phyloP scores from a whole-genome alignment of 345 rosid genomes.

The Euphorbia peplus region DNA sequence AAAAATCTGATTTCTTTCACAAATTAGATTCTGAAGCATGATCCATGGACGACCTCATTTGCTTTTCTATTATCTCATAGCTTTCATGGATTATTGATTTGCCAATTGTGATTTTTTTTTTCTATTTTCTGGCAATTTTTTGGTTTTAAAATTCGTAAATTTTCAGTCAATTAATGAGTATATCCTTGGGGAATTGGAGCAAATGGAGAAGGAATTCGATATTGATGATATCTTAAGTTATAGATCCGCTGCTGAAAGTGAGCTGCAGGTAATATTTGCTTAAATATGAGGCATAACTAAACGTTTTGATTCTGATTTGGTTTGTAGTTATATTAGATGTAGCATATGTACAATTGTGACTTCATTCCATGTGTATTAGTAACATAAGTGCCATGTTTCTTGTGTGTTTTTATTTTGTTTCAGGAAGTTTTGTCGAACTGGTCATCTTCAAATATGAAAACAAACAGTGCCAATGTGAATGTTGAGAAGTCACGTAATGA shows the following conservation, averaged over 20 bases:
- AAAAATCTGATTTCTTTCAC: neutral
- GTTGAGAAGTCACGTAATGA: conserved; percentile 57
- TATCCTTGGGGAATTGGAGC: conserved; percentile 67
- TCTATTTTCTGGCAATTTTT: conserved; percentile 7
- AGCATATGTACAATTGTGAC: neutral
- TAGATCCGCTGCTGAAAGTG: conserved; percentile 77
- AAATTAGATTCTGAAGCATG: neutral
- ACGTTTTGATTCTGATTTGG: neutral
- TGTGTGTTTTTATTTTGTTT: conserved; percentile 14
- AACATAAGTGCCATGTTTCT: neutral
- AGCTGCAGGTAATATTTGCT: conserved; percentile 66
- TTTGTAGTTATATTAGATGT: neutral
- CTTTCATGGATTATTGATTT: neutral
- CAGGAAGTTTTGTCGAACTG: conserved; percentile 56
- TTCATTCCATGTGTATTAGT: neutral
- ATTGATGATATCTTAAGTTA: conserved; percentile 79
- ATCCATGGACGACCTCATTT: neutral
- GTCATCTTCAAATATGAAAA: conserved; percentile 30
- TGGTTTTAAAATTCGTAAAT: conserved; percentile 18
- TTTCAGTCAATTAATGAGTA: conserved; percentile 62
- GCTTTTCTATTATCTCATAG: neutral
- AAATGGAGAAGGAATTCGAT: conserved; percentile 84
- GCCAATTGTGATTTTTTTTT: conserved; percentile 6
- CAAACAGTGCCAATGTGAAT: conserved; percentile 24
- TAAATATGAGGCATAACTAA: neutral